Base-by-base conservation (phyloP, 805 yeast species). In the Starmerella stigmatis region DNA sequence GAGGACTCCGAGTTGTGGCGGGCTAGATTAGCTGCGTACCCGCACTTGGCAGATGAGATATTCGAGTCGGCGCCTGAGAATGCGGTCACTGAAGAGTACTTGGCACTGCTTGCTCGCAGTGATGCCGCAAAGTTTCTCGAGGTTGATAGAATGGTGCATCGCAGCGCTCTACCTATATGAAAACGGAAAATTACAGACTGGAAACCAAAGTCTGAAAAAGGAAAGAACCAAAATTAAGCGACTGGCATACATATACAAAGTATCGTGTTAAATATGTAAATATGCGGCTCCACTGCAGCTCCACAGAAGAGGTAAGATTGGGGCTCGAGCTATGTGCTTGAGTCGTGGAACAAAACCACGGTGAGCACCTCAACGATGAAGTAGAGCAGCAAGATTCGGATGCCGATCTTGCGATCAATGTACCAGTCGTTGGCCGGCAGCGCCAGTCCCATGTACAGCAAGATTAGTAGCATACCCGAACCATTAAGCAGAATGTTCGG, bases 351-450 rank as follows among this genome's bases (percentile, higher is more conserved):
- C 9, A 33, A 5, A 16, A 25, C n/a, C 20, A 36, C 40, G 7
- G 22, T 17, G 4, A 39, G 5, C n/a, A 23, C 15, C 31, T 41
- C 32, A 25, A 37, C 17, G n/a, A 35, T n/a, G 30, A 27, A 19
- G 28, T 25, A 25, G 17, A 31, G 13, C 11, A 34, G 20, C 15
- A 26, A 10, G 9, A 38, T 20, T 32, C 11, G 26, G 20, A 30
- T 21, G 31, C 34, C 17, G 17, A 44, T 21, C 41, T 31, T 3
- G 4, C 21, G 8, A 44, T 21, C 64, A 55, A 73, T 63, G 32
- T 46, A 53, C 75, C 76, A 73, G 5, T 59, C 58, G 45, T 64
- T 65, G 12, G 59, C 41, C 0, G 75, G 73, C 23, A 74, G 64
- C 23, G 60, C 57, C 2, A 69, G 35, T 10, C 69, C 47, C 32